A percentile compares a stretch with the other conserved stretches of the same genome.
phyloP scores from a whole-genome alignment of 2,329 filamentous ascomycete genomes.

The Botrytis tulipae region DNA sequence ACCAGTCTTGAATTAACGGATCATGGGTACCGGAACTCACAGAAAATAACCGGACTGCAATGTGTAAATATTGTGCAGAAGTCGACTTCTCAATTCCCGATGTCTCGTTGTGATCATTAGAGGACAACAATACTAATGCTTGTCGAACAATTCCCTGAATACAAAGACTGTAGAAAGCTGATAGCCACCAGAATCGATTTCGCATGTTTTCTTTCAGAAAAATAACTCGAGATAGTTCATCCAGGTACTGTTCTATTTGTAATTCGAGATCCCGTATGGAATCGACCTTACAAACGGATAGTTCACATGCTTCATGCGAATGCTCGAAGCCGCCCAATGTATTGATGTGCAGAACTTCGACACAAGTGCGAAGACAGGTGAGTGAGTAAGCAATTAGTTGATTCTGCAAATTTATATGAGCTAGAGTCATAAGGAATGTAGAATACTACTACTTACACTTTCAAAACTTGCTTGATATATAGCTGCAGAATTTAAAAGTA shows the following conservation, averaged over 20 bases:
- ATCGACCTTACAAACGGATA: slow-evolving; percentile 24
- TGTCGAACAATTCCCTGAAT: slow-evolving; percentile 26
- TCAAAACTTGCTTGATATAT: slow-evolving; percentile 12
- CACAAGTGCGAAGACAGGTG: slow-evolving; percentile 26
- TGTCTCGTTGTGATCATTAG: background rate
- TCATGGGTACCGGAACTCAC: slow-evolving; percentile 24
- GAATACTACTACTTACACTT: background rate
- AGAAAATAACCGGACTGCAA: slow-evolving; percentile 21
- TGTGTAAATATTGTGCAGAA: slow-evolving; percentile 21
- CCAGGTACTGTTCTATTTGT: slow-evolving; percentile 21
- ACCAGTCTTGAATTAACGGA: slow-evolving; percentile 15
- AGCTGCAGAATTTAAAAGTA: slow-evolving; percentile 10
- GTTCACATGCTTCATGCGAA: slow-evolving; percentile 11
- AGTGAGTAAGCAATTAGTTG: slow-evolving; percentile 29
- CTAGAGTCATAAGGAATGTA: background rate
- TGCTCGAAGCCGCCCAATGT: background rate
- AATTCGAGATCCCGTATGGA: slow-evolving; percentile 17
- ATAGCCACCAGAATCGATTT: slow-evolving; percentile 25
- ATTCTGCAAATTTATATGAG: slow-evolving; percentile 21
- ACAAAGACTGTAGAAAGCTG: slow-evolving; percentile 27
- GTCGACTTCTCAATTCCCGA: background rate
- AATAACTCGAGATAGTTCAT: slow-evolving; percentile 25
- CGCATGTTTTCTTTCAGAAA: slow-evolving; percentile 28
- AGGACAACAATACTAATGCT: slow-evolving; percentile 2
- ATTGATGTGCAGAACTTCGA: slow-evolving; percentile 24